These are phyloP conservation scores for Zygnema circumcarinatum DNA, from an alignment of 139 green algal species.

Conservation along the genomic window DNA sequence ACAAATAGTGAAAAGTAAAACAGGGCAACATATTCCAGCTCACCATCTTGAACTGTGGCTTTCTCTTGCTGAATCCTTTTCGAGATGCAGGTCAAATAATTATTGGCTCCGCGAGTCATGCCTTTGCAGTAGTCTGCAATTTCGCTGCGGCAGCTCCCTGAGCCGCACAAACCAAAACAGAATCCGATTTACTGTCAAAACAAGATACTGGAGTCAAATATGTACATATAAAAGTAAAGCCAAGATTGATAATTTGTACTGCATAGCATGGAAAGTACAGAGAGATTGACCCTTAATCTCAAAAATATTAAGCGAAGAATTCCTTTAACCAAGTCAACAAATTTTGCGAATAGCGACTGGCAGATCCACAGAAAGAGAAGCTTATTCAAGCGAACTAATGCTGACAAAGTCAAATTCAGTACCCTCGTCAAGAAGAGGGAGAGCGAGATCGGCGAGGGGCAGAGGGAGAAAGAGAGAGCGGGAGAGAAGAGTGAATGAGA, in stretches of 20 bases:
- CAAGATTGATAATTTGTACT: background rate
- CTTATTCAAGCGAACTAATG: no score
- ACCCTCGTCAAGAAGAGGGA: no score
- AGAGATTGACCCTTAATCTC: no score
- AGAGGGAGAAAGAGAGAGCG: no score
- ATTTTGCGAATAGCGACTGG: no score
- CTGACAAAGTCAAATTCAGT: no score
- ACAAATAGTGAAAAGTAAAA: background rate
- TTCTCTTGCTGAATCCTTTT: background rate
- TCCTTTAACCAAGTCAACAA: no score
- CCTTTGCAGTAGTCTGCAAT: conserved; percentile 67
- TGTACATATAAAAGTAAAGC: background rate
- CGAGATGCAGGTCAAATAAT: conserved; percentile 72
- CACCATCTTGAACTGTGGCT: background rate
- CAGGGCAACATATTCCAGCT: background rate
- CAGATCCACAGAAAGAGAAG: no score
- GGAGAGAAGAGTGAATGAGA: no score
- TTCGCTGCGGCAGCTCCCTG: background rate
- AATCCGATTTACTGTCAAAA: background rate
- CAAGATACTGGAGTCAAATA: background rate
- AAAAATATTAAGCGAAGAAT: no score
- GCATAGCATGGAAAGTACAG: no score
- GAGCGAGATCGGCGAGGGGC: no score
- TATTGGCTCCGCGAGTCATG: conserved; percentile 66
- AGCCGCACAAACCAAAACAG: background rate